Percentiles rank a stretch among this genome's conserved stretches.
Evolutionary conservation across 2,329 filamentous ascomycete species (phyloP).

Genomic region (Daldinia sp.): DNA sequence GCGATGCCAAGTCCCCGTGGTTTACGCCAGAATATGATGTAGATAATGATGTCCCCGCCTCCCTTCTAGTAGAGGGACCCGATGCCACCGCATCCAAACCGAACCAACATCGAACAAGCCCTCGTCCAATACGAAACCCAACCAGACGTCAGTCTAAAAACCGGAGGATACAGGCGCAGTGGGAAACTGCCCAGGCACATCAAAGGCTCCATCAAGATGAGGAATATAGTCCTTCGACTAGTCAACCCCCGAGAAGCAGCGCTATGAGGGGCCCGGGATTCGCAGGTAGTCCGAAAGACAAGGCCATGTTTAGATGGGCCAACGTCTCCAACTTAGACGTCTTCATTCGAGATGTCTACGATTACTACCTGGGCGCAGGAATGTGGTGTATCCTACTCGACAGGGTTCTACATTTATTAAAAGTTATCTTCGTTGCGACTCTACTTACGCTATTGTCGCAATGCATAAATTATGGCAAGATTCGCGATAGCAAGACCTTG

Average conservation of each 20-base stretch:
- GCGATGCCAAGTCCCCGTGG: constrained; percentile 42
- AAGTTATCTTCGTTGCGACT: constrained; percentile 81
- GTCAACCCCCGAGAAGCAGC: constrained; percentile 27
- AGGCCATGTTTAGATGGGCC: constrained; percentile 91
- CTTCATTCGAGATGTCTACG: constrained; percentile 85
- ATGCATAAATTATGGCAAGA: constrained; percentile 81
- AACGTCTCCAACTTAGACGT: constrained; percentile 90
- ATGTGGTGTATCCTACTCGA: constrained; percentile 84
- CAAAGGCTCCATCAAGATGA: constrained; percentile 59
- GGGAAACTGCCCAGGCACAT: constrained; percentile 63
- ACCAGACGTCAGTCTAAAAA: constrained; percentile 53
- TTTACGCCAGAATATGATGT: constrained; percentile 44
- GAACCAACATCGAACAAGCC: constrained; percentile 37
- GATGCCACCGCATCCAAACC: constrained; percentile 37
- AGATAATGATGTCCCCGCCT: constrained; percentile 70
- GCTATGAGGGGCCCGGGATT: constrained; percentile 40
- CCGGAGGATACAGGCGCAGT: constrained; percentile 58
- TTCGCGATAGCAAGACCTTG: constrained; percentile 70
- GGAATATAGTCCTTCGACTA: constrained; percentile 33
- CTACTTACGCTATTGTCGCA: constrained; percentile 85
- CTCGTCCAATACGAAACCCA: constrained; percentile 40
- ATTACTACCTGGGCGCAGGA: constrained; percentile 84
- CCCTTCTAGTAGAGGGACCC: constrained; percentile 65
- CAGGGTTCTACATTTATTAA: constrained; percentile 76
- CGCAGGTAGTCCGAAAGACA: constrained; percentile 63